Evolutionary conservation across 805 yeast species (phyloP), one percentile per base, ranked within the genome.

Genomic region (Kockiozyma suomiensis): DNA sequence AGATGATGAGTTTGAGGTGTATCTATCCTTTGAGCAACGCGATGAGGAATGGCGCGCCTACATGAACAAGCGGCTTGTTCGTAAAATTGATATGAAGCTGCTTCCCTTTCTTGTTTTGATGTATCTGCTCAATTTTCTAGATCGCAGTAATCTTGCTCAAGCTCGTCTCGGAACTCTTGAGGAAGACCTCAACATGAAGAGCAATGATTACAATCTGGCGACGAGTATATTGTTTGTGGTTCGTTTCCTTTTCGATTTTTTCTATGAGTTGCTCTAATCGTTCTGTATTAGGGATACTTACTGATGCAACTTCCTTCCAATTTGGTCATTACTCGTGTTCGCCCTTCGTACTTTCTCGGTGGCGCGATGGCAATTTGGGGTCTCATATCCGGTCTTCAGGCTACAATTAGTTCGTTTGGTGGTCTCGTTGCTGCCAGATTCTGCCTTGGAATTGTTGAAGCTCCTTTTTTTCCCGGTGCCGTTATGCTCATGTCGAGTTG

Each of bases 71-170:
- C 40, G 41, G 7, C 50, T 46, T n/a, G 50, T 46, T 13, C 49
- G 56, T 6, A 45, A 56, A 40, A 28, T 69, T 32, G 72, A 69
- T 46, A 8, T 57, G 30, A 58, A 67, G 26, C 47, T 69, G 5
- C 50, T 70, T 55, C 69, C 70, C 15, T 38, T 61, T 47, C 64
- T 69, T 26, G 64, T 58, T 49, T 4, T 63, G n/a, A 48, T 69
- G 50, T 69, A 69, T 53, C 46, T 70, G 15, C 56, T 69, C 26
- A 67, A 66, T 37, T 78, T 79, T 28, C 70, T 80, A 54, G 82
- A 80, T 64, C 76, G 79, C 56, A 78, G 78, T 25, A 79, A 79
- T 62, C 76, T 80, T 49, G 75, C 78, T 3, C 77, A 79, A 62
- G 82, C 82, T 7, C 76, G 77, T 58, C 75, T 80, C 4, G 75